Base-by-base conservation (phyloP, 208 protist genomes). In the Wallacemonas collosoma region DNA sequence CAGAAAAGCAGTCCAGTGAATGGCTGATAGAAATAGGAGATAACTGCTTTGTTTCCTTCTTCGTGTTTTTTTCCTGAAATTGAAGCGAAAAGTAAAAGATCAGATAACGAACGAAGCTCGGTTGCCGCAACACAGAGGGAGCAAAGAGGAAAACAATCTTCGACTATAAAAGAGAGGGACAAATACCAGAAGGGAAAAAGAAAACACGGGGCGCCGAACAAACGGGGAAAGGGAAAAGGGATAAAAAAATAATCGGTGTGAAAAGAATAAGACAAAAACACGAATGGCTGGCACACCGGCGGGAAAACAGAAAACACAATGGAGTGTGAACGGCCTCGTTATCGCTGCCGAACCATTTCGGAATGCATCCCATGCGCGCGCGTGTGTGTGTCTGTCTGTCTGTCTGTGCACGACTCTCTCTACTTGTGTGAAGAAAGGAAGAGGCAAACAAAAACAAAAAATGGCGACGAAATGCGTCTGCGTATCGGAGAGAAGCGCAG, bases 91-190 rank as follows among this genome's bases (percentile, higher is more conserved):
- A 26, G 26, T 26, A 26, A 26, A 26, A 26, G 26, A 26, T 26
- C 26, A 26, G 26, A 26, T 26, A 26, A 26, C 26, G 26, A 26
- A 26, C 26, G 26, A 26, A 26, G 26, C 26, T 26, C 26, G 26
- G 26, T 26, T 26, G 26, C 26, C 26, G 26, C 26, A 26, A 26
- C 26, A 26, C n/a, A 56, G 43, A 58, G 51, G 63, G 11, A n/a
- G 36, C 11, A 56, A 39, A 45, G 26, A 50, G 54, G 26, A 26
- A 26, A 26, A 26, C 26, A 26, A 26, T 58, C 5, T 5, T 50
- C 1, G 8, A 50, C 0, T 26, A 56, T 73, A 82, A 43, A 71
- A 65, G 54, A 67, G 68, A 73, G n/a, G 26, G 51, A 41, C 1
- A 62, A 73, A 74, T 61, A 60, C 12, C 56, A 9, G 15, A 69